Base-by-base conservation (phyloP, 2,329 filamentous ascomycete genomes). In the Cyphellophora attinorum region DNA sequence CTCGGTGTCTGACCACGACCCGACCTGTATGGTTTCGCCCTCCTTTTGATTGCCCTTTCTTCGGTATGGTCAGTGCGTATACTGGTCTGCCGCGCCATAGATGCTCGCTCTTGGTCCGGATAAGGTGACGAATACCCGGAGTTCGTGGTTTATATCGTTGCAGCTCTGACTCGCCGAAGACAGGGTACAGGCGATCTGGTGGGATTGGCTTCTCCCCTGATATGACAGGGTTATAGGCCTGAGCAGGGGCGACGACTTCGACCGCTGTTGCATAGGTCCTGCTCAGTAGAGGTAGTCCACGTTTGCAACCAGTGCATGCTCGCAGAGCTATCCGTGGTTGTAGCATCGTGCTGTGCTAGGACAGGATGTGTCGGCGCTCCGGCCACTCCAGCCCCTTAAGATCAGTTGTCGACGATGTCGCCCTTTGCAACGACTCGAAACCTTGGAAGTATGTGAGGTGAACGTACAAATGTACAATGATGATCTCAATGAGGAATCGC, bases 61-160 rank as follows among this genome's bases (percentile, higher is more conserved):
- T 94, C 23, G 86, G 77, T 52, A 85, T 84, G 8, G 93, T 98
- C 58, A 98, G 71, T 33, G 79, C 76, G 19, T 84, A 68, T 47
- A 81, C 78, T 1, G 91, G 85, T 37, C 86, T 72, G 39, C 91
- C 91, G 62, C 93, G 95, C 85, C 85, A 96, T 29, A 98, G 67
- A 60, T 98, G 91, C 53, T 95, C 86, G 61, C 96, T 96, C 61
- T 95, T 80, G 11, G 91, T 86, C 28, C 91, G 76, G 58, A 81
- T 82, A 46, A 98, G 68, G 73, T 98, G 91, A 52, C 91, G 79
- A 39, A 93, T 61, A 72, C 91, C 91, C 10, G 89, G 89, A 1
- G 91, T 95, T 51, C 85, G 79, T 21, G 91, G 91, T 59, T 84
- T 96, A 61, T 95, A 98, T 35, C 83, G 91, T 51, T 85, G 79